Base-by-base conservation (phyloP, 225 moss, liverwort and hornwort species). In the Pseudisothecium myosuroides region DNA sequence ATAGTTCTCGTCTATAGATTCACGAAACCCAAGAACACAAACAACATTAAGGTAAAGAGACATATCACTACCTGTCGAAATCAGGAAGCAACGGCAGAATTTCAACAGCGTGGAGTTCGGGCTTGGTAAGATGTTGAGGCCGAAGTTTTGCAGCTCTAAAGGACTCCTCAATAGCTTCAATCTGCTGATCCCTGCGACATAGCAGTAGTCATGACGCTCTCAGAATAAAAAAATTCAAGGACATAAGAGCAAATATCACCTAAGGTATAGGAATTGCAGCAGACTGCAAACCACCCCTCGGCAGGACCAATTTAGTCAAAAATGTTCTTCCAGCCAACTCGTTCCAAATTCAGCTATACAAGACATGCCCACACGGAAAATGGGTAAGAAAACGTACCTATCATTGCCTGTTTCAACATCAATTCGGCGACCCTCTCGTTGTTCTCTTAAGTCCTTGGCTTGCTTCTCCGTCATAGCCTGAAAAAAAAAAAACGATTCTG, bases 401-500 rank as follows among this genome's bases (percentile, higher is more conserved):
- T 99, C 96, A 88, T 97, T 97, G 74, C 88, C 93, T 82, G 81
- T 90, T 84, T 94, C 95, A 50, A 96, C 93, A 89, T 93, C 93
- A 75, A 96, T 93, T 79, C 93, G 92, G 91, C 96, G 95, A 75
- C 97, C 99, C 91, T 99, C 99, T 85, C 96, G 92, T 92, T 96
- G 96, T 89, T 96, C 99, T 88, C 94, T 96, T 83, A 96, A 89
- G 89, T 97, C 99, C 90, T 97, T 99, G 28, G 99, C 99, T 91
- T 99, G 96, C 93, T 97, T 99, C 83, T 99, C 99, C 54, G 97
- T 96, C 88, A 99, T 92, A 87, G 97, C 95, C 99, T 99, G 95
- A 72, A 82, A 86, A 73, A 66, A 66, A 14, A 86, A 77, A 64
- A 83, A 14, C 80, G 34, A 84, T 62, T 69, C 77, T 91, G 67